Base-by-base conservation (phyloP, 768 basidiomycete genomes). In the Ramaria sp. region DNA sequence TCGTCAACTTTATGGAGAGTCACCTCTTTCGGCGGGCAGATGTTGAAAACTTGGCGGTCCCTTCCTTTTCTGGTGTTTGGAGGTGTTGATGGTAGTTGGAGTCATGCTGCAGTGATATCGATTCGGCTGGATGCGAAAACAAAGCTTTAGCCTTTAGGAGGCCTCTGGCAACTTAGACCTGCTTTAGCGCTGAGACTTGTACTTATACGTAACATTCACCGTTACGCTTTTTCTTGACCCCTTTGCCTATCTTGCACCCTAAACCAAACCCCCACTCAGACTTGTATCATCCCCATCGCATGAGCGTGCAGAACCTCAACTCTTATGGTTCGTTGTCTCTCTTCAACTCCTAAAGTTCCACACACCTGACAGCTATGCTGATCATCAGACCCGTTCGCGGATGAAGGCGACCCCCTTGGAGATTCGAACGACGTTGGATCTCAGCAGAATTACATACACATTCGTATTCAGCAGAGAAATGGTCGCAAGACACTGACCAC, bases 401-500 rank as follows among this genome's bases (percentile, higher is more conserved):
- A 93, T 74, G 88, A 90, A 73, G 87, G 83, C 66, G 89, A 91
- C 72, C 83, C 84, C 68, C 86, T 90, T 67, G 82, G 75, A 69
- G 77, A 77, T 66, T 78, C 70, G 67, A 73, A 83, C 65, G 84
- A 88, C 77, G 86, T 90, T 66, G 87, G 86, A 63, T 85, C 87
- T 62, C 82, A 84, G 70, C 73, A 82, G 66, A 83, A 90, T 69
- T 86, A 91, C 71, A 88, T 94, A 70, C 91, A 94, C 71, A 89
- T 95, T 68, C 91, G 96, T 76, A 89, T 99, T 66, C 96, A 99
- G 72, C 96, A 99, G 73, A 83, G 96, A 68, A 99, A 98, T 81
- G 96, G 96, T 61, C 82, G 96, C 67, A 99, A 99, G 80, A 96
- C 93, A 60, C 73, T 97, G 77, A 99, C 96, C 42, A 99, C 94